Evolutionary conservation across 1,284 basidiomycete species (phyloP).

Genomic region (Rhodotorula sp.): DNA sequence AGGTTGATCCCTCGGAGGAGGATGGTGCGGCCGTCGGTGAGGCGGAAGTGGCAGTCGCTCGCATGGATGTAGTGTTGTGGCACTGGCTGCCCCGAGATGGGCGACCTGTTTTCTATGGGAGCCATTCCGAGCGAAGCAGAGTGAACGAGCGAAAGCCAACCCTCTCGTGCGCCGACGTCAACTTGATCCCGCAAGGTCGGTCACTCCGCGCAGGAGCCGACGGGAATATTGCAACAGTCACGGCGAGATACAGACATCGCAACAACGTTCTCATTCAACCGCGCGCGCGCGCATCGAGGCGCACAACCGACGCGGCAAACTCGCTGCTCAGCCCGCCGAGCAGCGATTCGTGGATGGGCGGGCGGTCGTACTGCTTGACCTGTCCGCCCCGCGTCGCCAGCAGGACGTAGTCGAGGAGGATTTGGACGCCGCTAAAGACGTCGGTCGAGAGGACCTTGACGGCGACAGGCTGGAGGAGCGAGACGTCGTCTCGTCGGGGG

Average conservation of each 20-base stretch:
- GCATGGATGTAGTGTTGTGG: slow-evolving; percentile 47
- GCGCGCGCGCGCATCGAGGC: slow-evolving; percentile 31
- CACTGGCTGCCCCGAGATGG: slow-evolving; percentile 64
- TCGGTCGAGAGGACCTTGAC: slow-evolving; percentile 52
- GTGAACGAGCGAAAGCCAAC: not conserved
- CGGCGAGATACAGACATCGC: no score
- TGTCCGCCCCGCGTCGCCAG: slow-evolving; percentile 21
- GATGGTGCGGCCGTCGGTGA: slow-evolving; percentile 75
- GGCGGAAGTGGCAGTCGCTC: slow-evolving; percentile 72
- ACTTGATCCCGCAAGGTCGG: not conserved
- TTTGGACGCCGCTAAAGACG: slow-evolving; percentile 20
- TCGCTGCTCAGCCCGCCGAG: slow-evolving; percentile 24
- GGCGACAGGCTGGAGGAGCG: slow-evolving; percentile 84
- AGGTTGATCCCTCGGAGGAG: slow-evolving; percentile 91
- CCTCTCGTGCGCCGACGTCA: not conserved
- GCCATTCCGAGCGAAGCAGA: not conserved
- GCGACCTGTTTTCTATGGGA: slow-evolving; percentile 53
- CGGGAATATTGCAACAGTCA: not conserved
- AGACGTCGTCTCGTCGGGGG: slow-evolving; percentile 81
- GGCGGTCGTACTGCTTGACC: slow-evolving; percentile 35
- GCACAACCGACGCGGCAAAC: slow-evolving; percentile 29
- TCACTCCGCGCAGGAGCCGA: no score
- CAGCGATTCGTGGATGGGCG: slow-evolving; percentile 22
- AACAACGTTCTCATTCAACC: not conserved
- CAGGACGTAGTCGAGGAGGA: slow-evolving; percentile 27